phyloP scores from a whole-genome alignment of 1,284 basidiomycete genomes.

The Agaricales sp. region DNA sequence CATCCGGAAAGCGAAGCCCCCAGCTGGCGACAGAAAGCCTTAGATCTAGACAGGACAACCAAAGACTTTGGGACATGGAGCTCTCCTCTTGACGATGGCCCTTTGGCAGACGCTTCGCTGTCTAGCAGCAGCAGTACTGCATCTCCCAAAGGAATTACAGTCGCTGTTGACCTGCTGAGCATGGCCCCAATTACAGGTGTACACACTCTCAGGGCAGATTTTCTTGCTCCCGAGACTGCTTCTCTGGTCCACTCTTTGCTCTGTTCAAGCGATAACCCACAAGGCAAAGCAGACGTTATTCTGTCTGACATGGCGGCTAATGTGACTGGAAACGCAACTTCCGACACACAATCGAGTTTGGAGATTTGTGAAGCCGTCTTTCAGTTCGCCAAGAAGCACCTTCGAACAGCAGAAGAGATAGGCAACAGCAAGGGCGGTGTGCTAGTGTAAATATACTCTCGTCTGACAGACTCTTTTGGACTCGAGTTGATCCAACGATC shows the following conservation, averaged over 20 bases:
- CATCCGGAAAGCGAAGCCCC: slow-evolving; percentile 1
- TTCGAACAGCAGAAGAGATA: slow-evolving; percentile 34
- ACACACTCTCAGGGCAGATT: slow-evolving; percentile 61
- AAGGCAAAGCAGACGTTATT: slow-evolving; percentile 55
- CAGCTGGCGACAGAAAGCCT: slow-evolving; percentile 3
- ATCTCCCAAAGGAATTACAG: slow-evolving; percentile 40
- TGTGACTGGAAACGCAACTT: slow-evolving; percentile 47
- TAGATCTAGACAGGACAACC: not conserved
- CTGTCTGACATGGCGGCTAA: slow-evolving; percentile 76
- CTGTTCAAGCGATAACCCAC: slow-evolving; percentile 15
- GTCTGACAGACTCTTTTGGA: not conserved
- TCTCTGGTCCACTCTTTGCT: slow-evolving; percentile 37
- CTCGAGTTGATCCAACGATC: slow-evolving; percentile 5
- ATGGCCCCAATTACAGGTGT: slow-evolving; percentile 65
- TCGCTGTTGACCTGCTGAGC: slow-evolving; percentile 66
- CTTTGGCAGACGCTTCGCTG: not conserved
- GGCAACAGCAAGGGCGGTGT: slow-evolving; percentile 42
- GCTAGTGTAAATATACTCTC: slow-evolving; percentile 44
- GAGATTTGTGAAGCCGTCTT: slow-evolving; percentile 56
- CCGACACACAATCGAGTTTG: slow-evolving; percentile 51
- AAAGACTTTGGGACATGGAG: not conserved
- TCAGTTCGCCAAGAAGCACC: slow-evolving; percentile 42
- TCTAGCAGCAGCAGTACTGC: not conserved
- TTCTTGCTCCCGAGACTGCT: slow-evolving; percentile 51
- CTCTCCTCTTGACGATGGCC: not conserved